Evolutionary conservation across 164 flowering plant species (phyloP).

Genomic region (Vitis riparia): DNA sequence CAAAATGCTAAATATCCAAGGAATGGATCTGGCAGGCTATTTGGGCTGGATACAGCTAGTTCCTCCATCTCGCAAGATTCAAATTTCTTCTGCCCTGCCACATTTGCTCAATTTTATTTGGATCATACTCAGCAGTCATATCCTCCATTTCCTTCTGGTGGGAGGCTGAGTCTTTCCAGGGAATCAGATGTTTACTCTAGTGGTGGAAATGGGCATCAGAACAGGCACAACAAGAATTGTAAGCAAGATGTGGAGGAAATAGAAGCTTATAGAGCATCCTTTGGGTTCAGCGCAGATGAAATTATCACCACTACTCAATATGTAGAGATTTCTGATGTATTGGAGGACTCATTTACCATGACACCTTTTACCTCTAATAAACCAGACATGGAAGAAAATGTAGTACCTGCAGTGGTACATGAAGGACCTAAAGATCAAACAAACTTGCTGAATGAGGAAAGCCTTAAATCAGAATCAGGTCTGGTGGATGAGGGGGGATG

Average conservation of each 20-base stretch:
- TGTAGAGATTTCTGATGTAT: constrained; percentile 76
- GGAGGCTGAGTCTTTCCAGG: constrained; percentile 79
- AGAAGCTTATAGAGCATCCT: constrained; percentile 96
- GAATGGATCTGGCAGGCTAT: constrained; percentile 52
- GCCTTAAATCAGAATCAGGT: constrained; percentile 26
- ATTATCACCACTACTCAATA: constrained; percentile 70
- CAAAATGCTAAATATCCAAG: constrained; percentile 50
- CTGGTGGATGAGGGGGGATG: constrained; percentile 10
- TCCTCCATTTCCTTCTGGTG: constrained; percentile 72
- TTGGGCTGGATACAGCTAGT: constrained; percentile 42
- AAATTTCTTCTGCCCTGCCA: constrained; percentile 92
- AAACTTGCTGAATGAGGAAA: constrained; percentile 21
- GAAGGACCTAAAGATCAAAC: constrained; percentile 27
- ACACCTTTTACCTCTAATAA: constrained; percentile 53
- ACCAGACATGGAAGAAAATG: constrained; percentile 33
- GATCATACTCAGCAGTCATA: constrained; percentile 58
- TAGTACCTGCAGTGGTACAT: constrained; percentile 16
- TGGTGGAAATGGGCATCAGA: constrained; percentile 65
- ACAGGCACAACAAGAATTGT: constrained; percentile 49
- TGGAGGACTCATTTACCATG: constrained; percentile 77
- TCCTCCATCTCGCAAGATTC: constrained; percentile 63
- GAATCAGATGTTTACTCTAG: constrained; percentile 69
- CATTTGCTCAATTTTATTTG: constrained; percentile 88
- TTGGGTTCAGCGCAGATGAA: constrained; percentile 99
- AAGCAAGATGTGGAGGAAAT: constrained; percentile 87